Evolutionary conservation across 2,329 filamentous ascomycete genomes (phyloP).

Genomic region (Talaromyces sp.): DNA sequence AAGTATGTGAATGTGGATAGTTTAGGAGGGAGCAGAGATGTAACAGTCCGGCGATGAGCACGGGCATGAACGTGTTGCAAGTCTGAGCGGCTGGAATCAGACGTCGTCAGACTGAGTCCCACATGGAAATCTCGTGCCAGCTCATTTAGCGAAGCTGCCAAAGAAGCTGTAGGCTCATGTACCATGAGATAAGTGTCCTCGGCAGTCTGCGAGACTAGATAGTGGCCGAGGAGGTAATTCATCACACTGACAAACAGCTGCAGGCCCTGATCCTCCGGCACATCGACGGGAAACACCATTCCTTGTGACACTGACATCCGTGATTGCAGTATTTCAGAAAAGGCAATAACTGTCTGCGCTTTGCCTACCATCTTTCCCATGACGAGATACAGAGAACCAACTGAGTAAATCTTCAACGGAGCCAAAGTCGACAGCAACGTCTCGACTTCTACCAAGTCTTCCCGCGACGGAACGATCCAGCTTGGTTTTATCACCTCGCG

Average conservation of each 20-base stretch:
- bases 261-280: background rate
- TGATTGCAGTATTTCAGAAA: background rate
- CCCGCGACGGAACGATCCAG: background rate
- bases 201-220: background rate
- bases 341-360: background rate
- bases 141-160: background rate
- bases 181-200: background rate
- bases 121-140: background rate
- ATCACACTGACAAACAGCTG: background rate
- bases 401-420: background rate
- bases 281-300: background rate
- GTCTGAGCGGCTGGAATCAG: background rate
- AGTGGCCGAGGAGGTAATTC: background rate
- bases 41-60: background rate
- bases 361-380: background rate
- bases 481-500: background rate
- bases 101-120: background rate
- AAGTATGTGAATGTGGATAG: background rate
- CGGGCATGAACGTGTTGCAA: background rate
- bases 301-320: background rate
- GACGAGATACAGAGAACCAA: background rate
- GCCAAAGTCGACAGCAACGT: background rate
- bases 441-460: background rate
- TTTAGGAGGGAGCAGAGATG: background rate
- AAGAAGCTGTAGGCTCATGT: conserved; percentile 1